Evolutionary conservation across 805 yeast species (phyloP), one percentile per base, ranked within the genome.

Genomic region (Pichia exigua): DNA sequence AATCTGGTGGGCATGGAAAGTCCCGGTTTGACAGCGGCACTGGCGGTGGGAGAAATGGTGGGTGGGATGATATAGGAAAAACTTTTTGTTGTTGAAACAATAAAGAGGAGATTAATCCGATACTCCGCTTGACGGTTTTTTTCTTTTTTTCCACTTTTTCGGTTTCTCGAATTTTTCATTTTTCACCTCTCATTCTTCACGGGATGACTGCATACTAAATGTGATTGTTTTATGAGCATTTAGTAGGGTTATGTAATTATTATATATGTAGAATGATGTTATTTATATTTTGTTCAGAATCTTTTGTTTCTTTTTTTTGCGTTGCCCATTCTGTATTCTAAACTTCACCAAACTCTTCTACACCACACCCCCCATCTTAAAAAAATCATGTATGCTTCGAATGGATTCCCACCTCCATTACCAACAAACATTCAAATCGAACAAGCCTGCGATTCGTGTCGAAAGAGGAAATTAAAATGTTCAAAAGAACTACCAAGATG

Each of bases 11-110:
- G 92, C 1, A 89, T 90, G 15, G 97, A 90, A 64, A 85, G 94
- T 60, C 97, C 97, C 0, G 97, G 97, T 0, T 71, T 90, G 52
- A 90, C 97, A 2, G 69, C 94, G 0, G 73, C 90, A 4, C 71
- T 87, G 81, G 95, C 92, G 0, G 88, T 90, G 52, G 96, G 82
- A 0, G 85, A 83, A 60, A 75, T 85, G 59, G 95, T 90, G 9
- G 57, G 60, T 38, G 61, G 42, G 2, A 45, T 44, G 45, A 7
- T 35, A 10, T 35, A 9, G 13, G 30, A 11, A 11, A 3, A 27
- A 24, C 7, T 7, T 24, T 7, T 24, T 27, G 30, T 27, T 27
- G 30, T 2, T 9, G 30, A 12, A 27, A 27, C 30, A 27, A 27
- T 27, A 27, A n/a, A n/a, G 13, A 11, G 12, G 30, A 27, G 12